Base-by-base conservation (phyloP, 805 yeast species). In the Pichia membranifaciens region DNA sequence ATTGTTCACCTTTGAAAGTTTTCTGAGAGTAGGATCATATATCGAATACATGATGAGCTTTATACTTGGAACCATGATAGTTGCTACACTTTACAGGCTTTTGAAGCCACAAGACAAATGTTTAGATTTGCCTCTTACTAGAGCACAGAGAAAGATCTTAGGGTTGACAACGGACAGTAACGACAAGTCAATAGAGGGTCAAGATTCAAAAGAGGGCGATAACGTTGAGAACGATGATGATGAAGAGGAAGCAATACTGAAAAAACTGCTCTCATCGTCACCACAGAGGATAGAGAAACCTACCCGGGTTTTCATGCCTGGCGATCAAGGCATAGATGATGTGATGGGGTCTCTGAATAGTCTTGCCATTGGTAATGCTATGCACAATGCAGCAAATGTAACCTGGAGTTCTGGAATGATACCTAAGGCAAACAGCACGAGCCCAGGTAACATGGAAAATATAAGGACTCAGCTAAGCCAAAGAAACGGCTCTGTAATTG, bases 71-170 rank as follows among this genome's bases (percentile, higher is more conserved):
- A 48, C 62, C 38, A 63, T 66, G 44, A 59, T 72, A 10, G 28
- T 57, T 10, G 34, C 59, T 2, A 59, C 71, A 20, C 25, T 61
- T 3, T 50, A 65, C 35, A 60, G 57, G 38, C 52, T 74, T 15
- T 21, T 67, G 7, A 68, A 65, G 51, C 71, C 75, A 1, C 70
- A 67, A 49, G 81, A 77, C 53, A 73, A 72, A 54, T 76, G 81
- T 52, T 54, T 65, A 32, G 82, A 77, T 55, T 62, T 77, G 48
- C 79, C 80, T 3, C 66, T 77, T 50, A 71, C 65, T 9, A 66
- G 64, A 41, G 64, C 62, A 21, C 82, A 77, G 57, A 59, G 81
- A 41, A 59, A 61, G 35, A 58, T 77, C 15, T 60, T 77, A 34
- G 81, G 81, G 1, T 64, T 77, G 21, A 56, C 61, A 8, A 17